Conservation (phyloP, 2,329 filamentous ascomycete genomes). For the Aschersonia sp. region DNA sequence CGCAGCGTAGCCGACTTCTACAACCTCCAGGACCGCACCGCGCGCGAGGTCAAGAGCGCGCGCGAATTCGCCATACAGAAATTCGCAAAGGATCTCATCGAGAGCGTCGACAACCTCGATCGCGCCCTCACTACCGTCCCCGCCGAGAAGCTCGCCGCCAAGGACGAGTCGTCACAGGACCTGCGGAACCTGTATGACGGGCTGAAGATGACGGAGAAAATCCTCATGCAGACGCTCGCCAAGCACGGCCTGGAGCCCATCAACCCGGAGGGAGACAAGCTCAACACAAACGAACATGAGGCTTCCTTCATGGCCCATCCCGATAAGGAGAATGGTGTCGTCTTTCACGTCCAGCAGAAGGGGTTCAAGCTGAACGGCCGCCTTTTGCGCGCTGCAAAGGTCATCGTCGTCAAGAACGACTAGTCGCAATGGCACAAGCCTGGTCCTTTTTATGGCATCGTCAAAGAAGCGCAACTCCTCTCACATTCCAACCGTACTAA, state of each 20-base stretch:
- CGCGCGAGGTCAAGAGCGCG: constrained; percentile 75
- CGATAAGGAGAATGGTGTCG: constrained; percentile 77
- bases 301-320: constrained; percentile 86
- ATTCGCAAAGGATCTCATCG: constrained; percentile 89
- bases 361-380: constrained; percentile 90
- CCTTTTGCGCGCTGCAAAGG: constrained; percentile 82
- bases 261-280: constrained; percentile 70
- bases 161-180: constrained; percentile 48
- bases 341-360: constrained; percentile 90
- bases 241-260: constrained; percentile 92
- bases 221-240: constrained; percentile 75
- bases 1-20: constrained; percentile 93
- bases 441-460: no score
- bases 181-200: constrained; percentile 73
- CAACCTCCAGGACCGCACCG: constrained; percentile 90
- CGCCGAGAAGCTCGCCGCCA: constrained; percentile 50
- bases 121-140: constrained; percentile 74
- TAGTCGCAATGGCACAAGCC: constrained; percentile 7
- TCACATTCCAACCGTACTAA: no score
- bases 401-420: constrained; percentile 83
- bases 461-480: no score
- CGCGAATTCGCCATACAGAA: constrained; percentile 91
- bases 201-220: constrained; percentile 85
- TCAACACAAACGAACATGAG: constrained; percentile 94
- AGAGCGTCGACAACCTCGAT: constrained; percentile 94